A percentile compares a stretch with the other conserved stretches of the same genome.
These are phyloP conservation scores for Rhynchospora breviuscula DNA, from an alignment of 176 grass and related monocot species.

Conservation along the genomic window DNA sequence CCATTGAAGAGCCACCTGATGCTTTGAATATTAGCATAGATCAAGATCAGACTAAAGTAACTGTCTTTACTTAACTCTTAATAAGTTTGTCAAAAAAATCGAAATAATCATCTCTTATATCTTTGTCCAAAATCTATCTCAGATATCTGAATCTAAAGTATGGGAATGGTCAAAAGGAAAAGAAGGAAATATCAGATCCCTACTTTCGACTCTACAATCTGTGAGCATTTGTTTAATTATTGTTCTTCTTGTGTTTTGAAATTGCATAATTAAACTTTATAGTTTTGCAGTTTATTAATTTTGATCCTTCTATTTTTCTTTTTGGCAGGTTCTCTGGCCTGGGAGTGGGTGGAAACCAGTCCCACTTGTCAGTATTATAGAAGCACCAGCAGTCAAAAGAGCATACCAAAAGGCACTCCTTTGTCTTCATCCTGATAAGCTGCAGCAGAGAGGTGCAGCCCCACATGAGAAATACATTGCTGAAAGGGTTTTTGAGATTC, in stretches of 20 bases:
- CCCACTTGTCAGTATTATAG: constrained; percentile 87
- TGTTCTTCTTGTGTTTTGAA: constrained; percentile 15
- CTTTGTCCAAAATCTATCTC: constrained; percentile 24
- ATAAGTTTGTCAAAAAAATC: constrained; percentile 13
- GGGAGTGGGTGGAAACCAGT: constrained; percentile 84
- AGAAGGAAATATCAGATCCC: constrained; percentile 96
- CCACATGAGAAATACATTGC: constrained; percentile 80
- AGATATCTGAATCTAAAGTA: constrained; percentile 78
- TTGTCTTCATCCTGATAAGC: constrained; percentile 92
- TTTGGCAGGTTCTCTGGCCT: constrained; percentile 66
- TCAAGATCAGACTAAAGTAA: constrained; percentile 78
- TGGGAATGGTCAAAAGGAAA: constrained; percentile 85
- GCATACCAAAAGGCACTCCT: constrained; percentile 85
- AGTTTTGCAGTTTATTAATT: constrained; percentile 12
- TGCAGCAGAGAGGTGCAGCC: constrained; percentile 67
- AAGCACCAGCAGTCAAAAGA: constrained; percentile 78
- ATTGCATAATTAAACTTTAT: not conserved
- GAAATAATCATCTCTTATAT: constrained; percentile 1
- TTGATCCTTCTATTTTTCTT: constrained; percentile 12
- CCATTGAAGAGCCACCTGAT: constrained; percentile 34
- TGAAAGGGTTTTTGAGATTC: constrained; percentile 88
- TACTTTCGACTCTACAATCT: constrained; percentile 88
- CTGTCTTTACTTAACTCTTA: not conserved
- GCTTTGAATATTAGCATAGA: constrained; percentile 30
- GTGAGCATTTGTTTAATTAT: constrained; percentile 53